Conservation (phyloP, 768 basidiomycete species). For the Lactarius akahatsu region DNA sequence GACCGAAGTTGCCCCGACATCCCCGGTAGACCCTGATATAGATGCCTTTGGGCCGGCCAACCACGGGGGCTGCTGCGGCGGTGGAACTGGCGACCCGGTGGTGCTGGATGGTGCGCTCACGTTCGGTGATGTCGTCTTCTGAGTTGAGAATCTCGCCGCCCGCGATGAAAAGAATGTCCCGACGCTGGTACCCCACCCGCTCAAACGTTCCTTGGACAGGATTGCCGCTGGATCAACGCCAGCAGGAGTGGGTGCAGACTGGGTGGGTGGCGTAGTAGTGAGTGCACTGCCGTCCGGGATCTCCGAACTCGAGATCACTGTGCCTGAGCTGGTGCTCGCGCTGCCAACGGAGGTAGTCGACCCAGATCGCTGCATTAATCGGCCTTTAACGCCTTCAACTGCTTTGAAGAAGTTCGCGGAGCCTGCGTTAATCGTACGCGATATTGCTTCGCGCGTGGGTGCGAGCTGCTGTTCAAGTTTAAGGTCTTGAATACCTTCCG, state of each 20-base stretch:
- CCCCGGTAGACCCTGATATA: neutral
- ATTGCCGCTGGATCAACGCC: constrained; percentile 31
- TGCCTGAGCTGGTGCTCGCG: constrained; percentile 29
- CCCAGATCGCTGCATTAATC: constrained; percentile 53
- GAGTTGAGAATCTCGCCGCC: constrained; percentile 18
- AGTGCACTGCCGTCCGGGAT: constrained; percentile 23
- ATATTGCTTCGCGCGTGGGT: constrained; percentile 87
- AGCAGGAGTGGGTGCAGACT: constrained; percentile 7
- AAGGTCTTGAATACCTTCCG: constrained; percentile 92
- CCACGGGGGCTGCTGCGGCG: constrained; percentile 9
- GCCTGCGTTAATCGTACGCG: constrained; percentile 68
- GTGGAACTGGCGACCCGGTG: constrained; percentile 13
- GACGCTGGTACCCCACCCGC: constrained; percentile 28
- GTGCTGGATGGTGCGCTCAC: constrained; percentile 15
- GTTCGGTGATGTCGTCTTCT: constrained; percentile 14
- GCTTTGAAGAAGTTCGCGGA: constrained; percentile 86
- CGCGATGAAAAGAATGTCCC: constrained; percentile 29
- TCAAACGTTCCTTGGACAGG: constrained; percentile 25
- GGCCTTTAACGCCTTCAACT: constrained; percentile 81
- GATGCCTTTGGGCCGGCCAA: neutral
- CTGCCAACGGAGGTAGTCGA: constrained; percentile 27
- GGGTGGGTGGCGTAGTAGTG: constrained; percentile 14
- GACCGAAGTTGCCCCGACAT: neutral
- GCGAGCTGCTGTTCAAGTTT: constrained; percentile 92
- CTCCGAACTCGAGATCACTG: constrained; percentile 37